These are phyloP conservation scores for Lophiostoma macrostomum DNA, from an alignment of 495 filamentous ascomycete species.

Conservation along the genomic window DNA sequence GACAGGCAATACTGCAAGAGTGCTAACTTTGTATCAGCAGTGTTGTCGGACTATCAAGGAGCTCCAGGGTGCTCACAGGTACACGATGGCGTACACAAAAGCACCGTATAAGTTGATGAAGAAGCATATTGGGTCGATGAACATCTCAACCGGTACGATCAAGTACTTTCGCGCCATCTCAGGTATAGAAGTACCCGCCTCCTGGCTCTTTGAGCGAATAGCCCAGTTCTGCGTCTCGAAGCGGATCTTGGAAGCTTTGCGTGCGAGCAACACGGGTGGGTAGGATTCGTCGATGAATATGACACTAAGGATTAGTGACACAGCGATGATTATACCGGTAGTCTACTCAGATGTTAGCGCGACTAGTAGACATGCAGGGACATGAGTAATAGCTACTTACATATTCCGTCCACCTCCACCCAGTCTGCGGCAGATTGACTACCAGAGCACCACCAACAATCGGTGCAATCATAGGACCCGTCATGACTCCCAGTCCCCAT, in stretches of 20 bases:
- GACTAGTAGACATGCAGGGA: neutral
- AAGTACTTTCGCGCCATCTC: slow-evolving; percentile 61
- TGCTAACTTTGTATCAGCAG: neutral
- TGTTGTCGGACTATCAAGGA: slow-evolving; percentile 51
- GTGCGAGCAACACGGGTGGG: slow-evolving; percentile 22
- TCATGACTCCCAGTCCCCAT: slow-evolving; percentile 19
- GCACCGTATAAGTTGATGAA: slow-evolving; percentile 36
- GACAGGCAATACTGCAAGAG: neutral
- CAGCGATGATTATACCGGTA: slow-evolving; percentile 18
- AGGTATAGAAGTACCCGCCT: slow-evolving; percentile 59
- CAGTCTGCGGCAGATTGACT: neutral
- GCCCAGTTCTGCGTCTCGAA: slow-evolving; percentile 30
- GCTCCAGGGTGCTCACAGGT: slow-evolving; percentile 47
- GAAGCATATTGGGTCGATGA: slow-evolving; percentile 43
- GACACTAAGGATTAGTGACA: slow-evolving; percentile 30
- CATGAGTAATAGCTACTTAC: slow-evolving; percentile 27
- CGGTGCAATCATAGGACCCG: slow-evolving; percentile 14
- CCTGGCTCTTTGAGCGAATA: slow-evolving; percentile 62
- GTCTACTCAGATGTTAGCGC: slow-evolving; percentile 7
- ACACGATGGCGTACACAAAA: slow-evolving; percentile 50
- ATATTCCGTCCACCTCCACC: slow-evolving; percentile 60
- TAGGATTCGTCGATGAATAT: slow-evolving; percentile 53
- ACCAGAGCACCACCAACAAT: slow-evolving; percentile 23
- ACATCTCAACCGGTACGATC: slow-evolving; percentile 59
- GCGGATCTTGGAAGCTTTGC: slow-evolving; percentile 24